A percentile compares a stretch with the other conserved stretches of the same genome.
phyloP scores from a whole-genome alignment of 495 filamentous ascomycete species.

The Trichoderma erinaceum region DNA sequence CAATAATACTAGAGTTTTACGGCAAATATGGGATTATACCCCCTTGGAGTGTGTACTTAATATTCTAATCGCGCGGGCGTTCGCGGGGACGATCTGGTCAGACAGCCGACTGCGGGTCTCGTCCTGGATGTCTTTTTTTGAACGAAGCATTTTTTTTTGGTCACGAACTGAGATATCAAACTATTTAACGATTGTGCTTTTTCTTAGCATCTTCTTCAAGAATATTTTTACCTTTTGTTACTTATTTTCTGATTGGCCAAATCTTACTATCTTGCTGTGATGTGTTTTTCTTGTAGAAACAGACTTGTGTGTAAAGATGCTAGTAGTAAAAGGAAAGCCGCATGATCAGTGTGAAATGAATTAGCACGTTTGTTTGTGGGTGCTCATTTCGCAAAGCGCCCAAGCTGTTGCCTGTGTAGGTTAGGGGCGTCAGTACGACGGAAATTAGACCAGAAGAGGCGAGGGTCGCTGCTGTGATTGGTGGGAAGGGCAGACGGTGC shows the following conservation, averaged over 20 bases:
- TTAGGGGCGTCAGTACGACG: not conserved
- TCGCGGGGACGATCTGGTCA: slow-evolving; percentile 18
- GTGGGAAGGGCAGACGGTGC: not conserved
- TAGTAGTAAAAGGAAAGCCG: too few species aligned
- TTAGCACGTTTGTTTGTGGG: not conserved
- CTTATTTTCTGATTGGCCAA: too few species aligned
- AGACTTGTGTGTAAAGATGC: too few species aligned
- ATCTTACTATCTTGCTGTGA: too few species aligned
- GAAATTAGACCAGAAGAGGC: slow-evolving; percentile 1
- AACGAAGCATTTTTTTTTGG: slow-evolving; percentile 16
- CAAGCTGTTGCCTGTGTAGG: not conserved
- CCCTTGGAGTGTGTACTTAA: slow-evolving; percentile 34
- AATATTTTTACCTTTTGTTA: not conserved
- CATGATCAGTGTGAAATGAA: too few species aligned
- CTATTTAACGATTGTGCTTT: slow-evolving; percentile 12
- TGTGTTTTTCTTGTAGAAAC: too few species aligned
- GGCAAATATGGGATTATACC: slow-evolving; percentile 26
- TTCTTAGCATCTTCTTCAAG: slow-evolving; percentile 7
- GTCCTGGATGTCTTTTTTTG: slow-evolving; percentile 17
- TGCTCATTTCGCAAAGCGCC: not conserved
- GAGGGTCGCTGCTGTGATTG: not conserved
- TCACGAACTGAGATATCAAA: slow-evolving; percentile 12
- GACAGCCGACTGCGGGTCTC: slow-evolving; percentile 6
- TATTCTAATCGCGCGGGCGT: slow-evolving; percentile 36
- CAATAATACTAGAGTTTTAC: slow-evolving; percentile 23